Evolutionary conservation across 106 monocot species (phyloP), one percentile per base, ranked within the genome.

Genomic region (Phalaenopsis aphrodite): DNA sequence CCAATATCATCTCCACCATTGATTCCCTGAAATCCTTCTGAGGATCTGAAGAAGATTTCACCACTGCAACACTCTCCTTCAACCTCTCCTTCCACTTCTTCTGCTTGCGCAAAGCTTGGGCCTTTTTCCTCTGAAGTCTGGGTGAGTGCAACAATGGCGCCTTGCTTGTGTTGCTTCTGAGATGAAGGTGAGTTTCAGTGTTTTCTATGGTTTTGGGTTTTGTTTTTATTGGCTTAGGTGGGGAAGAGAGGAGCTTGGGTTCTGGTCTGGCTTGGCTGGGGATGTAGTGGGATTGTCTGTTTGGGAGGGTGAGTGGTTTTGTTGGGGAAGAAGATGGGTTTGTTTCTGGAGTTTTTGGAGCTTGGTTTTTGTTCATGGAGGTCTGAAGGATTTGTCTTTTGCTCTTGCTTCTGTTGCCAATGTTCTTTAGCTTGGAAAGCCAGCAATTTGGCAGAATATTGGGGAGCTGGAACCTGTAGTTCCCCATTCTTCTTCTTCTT

Each of bases 1-100:
- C 94, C 2, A 86, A 56, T 67, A 97, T 97, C 97, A 94, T 97
- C 89, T 97, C 97, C 85, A 87, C 69, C 94, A 94, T 97, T 5
- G 94, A 94, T 18, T 97, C 94, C 38, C 77, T 72, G 85, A 97
- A 97, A 79, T 97, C 97, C 87, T 46, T 84, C 67, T 77, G 81
- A 2, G 97, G 97, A 39, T 94, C 85, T 1, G 84, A 48, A 14
- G 97, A 97, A 39, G 84, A 45, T 81, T 90, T 93, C 45, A 97
- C 87, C 37, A 97, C 82, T n/a, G 86, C 90, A 42, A 87, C 86
- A 82, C 92, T 87, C 79, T 82, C 85, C 46, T 80, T 12, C 12
- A 87, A 18, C 36, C 79, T 37, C 47, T 76, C 69, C 77, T 52
- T 52, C 52, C 52, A 12, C 52, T 52, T 10, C 14, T 12, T 52